These are phyloP conservation scores for Cordyceps pruinosa DNA, from an alignment of 2,329 filamentous ascomycete species.

Conservation along the genomic window DNA sequence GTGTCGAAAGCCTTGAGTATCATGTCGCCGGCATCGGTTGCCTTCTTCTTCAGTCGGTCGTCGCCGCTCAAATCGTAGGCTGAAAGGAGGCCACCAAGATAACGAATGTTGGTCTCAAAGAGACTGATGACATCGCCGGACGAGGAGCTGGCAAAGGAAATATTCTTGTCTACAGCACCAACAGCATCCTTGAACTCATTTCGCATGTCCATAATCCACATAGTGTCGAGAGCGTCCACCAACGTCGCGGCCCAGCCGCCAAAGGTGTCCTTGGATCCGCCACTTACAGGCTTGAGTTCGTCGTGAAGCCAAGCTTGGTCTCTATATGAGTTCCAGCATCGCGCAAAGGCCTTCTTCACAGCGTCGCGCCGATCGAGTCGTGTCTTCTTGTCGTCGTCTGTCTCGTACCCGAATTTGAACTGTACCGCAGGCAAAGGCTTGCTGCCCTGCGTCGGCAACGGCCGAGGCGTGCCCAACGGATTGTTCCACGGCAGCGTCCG, in stretches of 20 bases:
- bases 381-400: constrained; percentile 16
- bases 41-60: constrained; percentile 37
- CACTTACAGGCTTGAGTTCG: constrained; percentile 43
- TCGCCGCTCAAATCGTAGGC: constrained; percentile 44
- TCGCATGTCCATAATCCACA: constrained; percentile 54
- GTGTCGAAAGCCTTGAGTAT: constrained; percentile 47
- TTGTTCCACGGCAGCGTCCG: constrained; percentile 8
- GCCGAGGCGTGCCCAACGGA: background rate
- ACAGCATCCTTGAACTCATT: constrained; percentile 51
- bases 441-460: background rate
- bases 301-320: constrained; percentile 45
- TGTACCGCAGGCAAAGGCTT: constrained; percentile 6
- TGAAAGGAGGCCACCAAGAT: constrained; percentile 44
- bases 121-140: constrained; percentile 34
- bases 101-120: constrained; percentile 50
- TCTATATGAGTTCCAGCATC: constrained; percentile 45
- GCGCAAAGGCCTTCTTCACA: constrained; percentile 36
- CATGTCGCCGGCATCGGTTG: constrained; percentile 45
- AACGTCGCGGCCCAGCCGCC: constrained; percentile 53
- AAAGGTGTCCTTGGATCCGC: constrained; percentile 39
- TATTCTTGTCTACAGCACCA: constrained; percentile 35
- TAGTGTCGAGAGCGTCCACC: constrained; percentile 53
- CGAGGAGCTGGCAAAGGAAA: constrained; percentile 44
- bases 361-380: constrained; percentile 31
- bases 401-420: constrained; percentile 13